Percentiles rank a stretch among this genome's conserved stretches.
phyloP scores from a whole-genome alignment of 805 yeast species.

The Myxozyma mucilagina region DNA sequence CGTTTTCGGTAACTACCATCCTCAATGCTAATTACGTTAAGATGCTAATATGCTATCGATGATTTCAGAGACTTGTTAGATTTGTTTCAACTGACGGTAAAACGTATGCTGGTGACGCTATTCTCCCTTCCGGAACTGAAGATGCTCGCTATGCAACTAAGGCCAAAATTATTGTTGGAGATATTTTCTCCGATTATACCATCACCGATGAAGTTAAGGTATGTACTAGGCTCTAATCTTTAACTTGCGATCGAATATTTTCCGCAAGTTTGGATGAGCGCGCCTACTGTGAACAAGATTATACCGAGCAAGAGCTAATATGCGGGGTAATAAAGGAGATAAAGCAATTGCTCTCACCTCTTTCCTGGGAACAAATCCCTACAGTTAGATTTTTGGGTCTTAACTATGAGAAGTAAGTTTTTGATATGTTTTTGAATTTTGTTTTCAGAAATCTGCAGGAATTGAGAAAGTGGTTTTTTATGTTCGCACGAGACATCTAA shows the following conservation, averaged over 20 bases:
- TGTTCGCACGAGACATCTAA: neutral
- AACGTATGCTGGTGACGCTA: slow-evolving; percentile 52
- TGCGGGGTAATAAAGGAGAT: slow-evolving; percentile 36
- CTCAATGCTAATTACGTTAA: no score
- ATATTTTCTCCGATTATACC: slow-evolving; percentile 45
- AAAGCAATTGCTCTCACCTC: slow-evolving; percentile 45
- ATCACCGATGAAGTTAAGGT: slow-evolving; percentile 43
- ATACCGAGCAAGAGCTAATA: neutral
- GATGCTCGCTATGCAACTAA: slow-evolving; percentile 46
- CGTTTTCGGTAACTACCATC: slow-evolving; percentile 19
- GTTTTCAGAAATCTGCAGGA: neutral
- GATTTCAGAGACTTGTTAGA: slow-evolving; percentile 47
- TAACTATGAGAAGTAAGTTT: slow-evolving; percentile 49
- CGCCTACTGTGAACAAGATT: no score
- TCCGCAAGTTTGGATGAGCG: no score
- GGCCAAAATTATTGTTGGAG: slow-evolving; percentile 52
- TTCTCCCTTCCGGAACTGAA: slow-evolving; percentile 40
- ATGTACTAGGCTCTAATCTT: neutral
- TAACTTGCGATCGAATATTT: neutral
- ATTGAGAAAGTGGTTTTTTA: neutral
- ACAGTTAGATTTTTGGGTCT: slow-evolving; percentile 54
- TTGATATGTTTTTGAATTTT: neutral
- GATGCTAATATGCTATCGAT: neutral
- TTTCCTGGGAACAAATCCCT: slow-evolving; percentile 42
- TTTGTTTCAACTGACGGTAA: slow-evolving; percentile 50